These are phyloP conservation scores for Discostella pseudostelligera DNA, from an alignment of 108 stramenopile genomes.

Conservation along the genomic window DNA sequence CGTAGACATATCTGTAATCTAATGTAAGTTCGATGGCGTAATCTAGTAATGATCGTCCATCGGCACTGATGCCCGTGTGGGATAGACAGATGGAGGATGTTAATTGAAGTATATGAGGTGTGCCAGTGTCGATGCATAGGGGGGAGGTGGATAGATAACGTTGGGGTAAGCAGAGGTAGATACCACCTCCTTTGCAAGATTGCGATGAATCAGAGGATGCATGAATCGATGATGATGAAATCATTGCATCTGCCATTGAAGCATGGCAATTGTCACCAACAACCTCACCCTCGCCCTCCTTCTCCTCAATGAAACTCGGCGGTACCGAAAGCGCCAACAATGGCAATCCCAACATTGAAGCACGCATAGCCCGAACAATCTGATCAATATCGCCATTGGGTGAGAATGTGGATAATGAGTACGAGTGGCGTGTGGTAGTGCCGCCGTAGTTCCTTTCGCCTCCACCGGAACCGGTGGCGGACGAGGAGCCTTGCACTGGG, in stretches of 20 bases:
- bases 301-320: neutral
- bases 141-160: conserved; percentile 49
- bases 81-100: conserved; percentile 53
- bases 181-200: conserved; percentile 13
- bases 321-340: conserved; percentile 54
- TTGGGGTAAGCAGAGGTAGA: conserved; percentile 35
- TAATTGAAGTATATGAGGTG: conserved; percentile 57
- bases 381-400: conserved; percentile 89
- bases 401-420: conserved; percentile 95
- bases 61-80: conserved; percentile 76
- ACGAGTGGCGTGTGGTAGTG: conserved; percentile 66
- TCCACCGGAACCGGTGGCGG: conserved; percentile 28
- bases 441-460: conserved; percentile 46
- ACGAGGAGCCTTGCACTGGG: neutral
- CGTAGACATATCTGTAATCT: conserved; percentile 73
- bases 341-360: conserved; percentile 68
- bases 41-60: conserved; percentile 70
- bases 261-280: too few species aligned
- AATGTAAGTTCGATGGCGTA: conserved; percentile 65
- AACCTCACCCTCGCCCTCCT: neutral
- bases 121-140: conserved; percentile 74
- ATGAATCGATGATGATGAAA: conserved; percentile 19
- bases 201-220: conserved; percentile 33
- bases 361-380: conserved; percentile 87
- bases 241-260: conserved; percentile 1